phyloP scores from a whole-genome alignment of 345 rosid genomes.

The Eucalyptus sideroxylon region DNA sequence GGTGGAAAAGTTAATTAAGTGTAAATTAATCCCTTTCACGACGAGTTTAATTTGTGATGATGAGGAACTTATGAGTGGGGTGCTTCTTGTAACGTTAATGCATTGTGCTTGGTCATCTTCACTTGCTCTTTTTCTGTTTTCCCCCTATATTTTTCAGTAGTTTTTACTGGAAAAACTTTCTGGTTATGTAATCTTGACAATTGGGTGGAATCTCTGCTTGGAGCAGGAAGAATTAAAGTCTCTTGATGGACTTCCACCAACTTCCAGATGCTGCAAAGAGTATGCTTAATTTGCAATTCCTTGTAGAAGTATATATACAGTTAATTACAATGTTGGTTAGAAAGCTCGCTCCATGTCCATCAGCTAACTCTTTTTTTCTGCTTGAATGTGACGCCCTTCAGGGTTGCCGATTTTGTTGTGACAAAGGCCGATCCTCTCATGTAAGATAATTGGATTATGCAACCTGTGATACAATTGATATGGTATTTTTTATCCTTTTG shows the following conservation, averaged over 20 bases:
- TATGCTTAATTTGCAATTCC: slow-evolving; percentile 13
- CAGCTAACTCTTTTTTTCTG: not conserved
- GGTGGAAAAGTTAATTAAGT: not conserved
- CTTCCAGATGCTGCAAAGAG: slow-evolving; percentile 90
- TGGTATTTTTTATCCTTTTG: not conserved
- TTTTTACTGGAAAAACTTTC: not conserved
- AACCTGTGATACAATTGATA: not conserved
- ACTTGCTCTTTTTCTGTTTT: not conserved
- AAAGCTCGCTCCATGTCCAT: not conserved
- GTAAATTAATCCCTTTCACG: not conserved
- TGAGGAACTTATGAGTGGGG: not conserved
- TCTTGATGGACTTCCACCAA: slow-evolving; percentile 39
- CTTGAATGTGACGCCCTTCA: slow-evolving; percentile 7
- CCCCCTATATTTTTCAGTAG: not conserved
- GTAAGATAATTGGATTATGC: slow-evolving; percentile 16
- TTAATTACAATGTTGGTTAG: not conserved
- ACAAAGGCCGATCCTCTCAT: slow-evolving; percentile 66
- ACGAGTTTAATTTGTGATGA: not conserved
- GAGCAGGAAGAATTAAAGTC: slow-evolving; percentile 70
- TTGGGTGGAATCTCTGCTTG: not conserved
- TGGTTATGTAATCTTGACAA: not conserved
- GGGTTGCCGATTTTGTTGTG: slow-evolving; percentile 61
- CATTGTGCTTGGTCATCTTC: not conserved
- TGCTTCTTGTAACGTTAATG: not conserved
- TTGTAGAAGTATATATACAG: not conserved